Percentiles rank a stretch among this genome's conserved stretches.
These are phyloP conservation scores for Candida gorgasii DNA, from an alignment of 805 yeast species.

Conservation along the genomic window DNA sequence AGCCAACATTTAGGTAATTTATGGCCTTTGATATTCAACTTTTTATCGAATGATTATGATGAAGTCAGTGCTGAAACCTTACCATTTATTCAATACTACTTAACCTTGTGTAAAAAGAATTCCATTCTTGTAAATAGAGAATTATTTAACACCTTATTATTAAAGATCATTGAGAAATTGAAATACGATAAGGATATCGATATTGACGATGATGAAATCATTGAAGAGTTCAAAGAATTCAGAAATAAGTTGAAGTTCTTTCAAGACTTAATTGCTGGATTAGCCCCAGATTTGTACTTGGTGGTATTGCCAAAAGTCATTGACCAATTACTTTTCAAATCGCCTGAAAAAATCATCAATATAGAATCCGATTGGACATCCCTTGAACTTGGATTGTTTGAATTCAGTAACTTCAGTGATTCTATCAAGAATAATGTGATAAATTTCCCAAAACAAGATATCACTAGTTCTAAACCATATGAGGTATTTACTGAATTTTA, in stretches of 20 bases:
- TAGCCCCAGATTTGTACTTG: conserved; percentile 60
- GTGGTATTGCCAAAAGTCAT: conserved; percentile 63
- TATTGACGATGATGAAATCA: conserved; percentile 62
- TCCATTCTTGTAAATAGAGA: conserved; percentile 35
- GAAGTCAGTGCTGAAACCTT: conserved; percentile 84
- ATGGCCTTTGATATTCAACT: conserved; percentile 71
- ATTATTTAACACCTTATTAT: conserved; percentile 61
- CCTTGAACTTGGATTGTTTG: conserved; percentile 83
- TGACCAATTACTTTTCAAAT: conserved; percentile 43
- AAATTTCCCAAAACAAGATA: conserved; percentile 64
- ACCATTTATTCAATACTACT: conserved; percentile 73
- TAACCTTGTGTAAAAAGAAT: conserved; percentile 66
- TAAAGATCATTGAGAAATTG: conserved; percentile 74
- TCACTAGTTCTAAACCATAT: conserved; percentile 62
- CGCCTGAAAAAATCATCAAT: background rate
- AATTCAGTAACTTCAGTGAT: conserved; percentile 77
- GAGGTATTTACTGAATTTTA: conserved; percentile 62
- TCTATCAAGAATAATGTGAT: conserved; percentile 76
- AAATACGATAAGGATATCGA: conserved; percentile 65
- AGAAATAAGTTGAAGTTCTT: conserved; percentile 72
- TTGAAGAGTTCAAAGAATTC: conserved; percentile 77
- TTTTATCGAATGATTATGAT: conserved; percentile 80
- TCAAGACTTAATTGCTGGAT: conserved; percentile 74
- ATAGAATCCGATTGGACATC: conserved; percentile 65
- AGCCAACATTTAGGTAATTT: conserved; percentile 53